phyloP scores from a whole-genome alignment of 1,139 yeast species.

The Scheffersomyces quercinus region DNA sequence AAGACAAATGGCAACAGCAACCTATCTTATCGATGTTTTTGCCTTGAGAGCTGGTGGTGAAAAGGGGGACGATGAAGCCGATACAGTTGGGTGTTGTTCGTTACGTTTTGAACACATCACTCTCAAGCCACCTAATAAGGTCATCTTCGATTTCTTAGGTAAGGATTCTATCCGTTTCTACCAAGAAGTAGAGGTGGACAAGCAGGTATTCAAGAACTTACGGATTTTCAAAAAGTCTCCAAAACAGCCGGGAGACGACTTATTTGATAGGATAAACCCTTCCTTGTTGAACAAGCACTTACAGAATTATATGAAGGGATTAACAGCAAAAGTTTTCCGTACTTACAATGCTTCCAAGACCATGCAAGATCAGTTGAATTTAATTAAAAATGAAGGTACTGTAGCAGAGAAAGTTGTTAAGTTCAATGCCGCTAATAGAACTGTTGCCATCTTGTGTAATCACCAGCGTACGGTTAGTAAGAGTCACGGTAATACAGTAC shows the following conservation, averaged over 20 bases:
- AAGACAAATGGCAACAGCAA: conserved; percentile 92
- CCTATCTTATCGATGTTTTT: conserved; percentile 88
- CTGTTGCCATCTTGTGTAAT: conserved; percentile 94
- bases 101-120: conserved; percentile 87
- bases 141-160: conserved; percentile 93
- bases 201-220: conserved; percentile 85
- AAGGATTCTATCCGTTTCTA: conserved; percentile 91
- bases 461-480: conserved; percentile 94
- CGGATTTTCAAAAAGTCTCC: conserved; percentile 85
- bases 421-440: conserved; percentile 92
- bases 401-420: conserved; percentile 84
- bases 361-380: conserved; percentile 91
- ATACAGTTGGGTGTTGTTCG: conserved; percentile 97
- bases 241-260: conserved; percentile 86
- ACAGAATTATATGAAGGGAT: conserved; percentile 87
- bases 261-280: conserved; percentile 90
- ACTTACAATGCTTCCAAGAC: conserved; percentile 95
- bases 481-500: conserved; percentile 77
- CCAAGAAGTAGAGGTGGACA: conserved; percentile 89
- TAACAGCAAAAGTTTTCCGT: conserved; percentile 96
- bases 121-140: conserved; percentile 80
- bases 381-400: conserved; percentile 80
- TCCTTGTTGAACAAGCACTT: conserved; percentile 79
- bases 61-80: conserved; percentile 96
- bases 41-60: conserved; percentile 99